Base-by-base conservation (phyloP, 176 grass and related monocot genomes). In the Bromus sterilis region DNA sequence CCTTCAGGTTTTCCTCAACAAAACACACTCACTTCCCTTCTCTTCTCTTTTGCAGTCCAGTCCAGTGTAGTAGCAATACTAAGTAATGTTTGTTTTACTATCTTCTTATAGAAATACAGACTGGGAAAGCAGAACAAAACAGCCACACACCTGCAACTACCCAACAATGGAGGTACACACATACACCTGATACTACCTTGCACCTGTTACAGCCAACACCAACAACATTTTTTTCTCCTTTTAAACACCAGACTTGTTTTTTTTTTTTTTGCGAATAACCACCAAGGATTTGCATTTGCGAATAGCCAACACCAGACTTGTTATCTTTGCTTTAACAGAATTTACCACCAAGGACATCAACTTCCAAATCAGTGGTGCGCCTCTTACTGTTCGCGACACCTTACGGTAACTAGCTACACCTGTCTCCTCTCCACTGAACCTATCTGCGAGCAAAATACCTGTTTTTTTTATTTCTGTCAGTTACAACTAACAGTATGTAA, bases 61-160 rank as follows among this genome's bases (percentile, higher is more conserved):
- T 53, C 6, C 48, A 53, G 48, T 53, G 48, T 0, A 3, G 18
- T 0, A 36, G 29, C 2, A 34, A 1, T 21, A 15, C 58, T 61
- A 5, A 33, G 13, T 46, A 69, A 3, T 26, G 48, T 18, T 28
- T 83, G 26, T 23, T n/a, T 20, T 18, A n/a, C n/a, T n/a, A 25
- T 61, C 31, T 53, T 25, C 39, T 39, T 55, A 9, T 18, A 98
- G 95, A 98, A 98, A 80, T 98, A 98, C 68, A 91, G 95, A 78
- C 36, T 94, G 44, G 92, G 90, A 83, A 93, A 57, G 66, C 83
- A 81, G 25, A 73, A 71, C 24, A 80, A 83, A 33, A 92, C 87
- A 71, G 66, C 82, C 57, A 55, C 71, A 37, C 77, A 66, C 11
- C 35, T 79, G 75, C 84, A 92, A 83, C 21, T 33, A n/a, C 36